These are phyloP conservation scores for Mycena pura DNA, from an alignment of 768 basidiomycete genomes.

Conservation along the genomic window DNA sequence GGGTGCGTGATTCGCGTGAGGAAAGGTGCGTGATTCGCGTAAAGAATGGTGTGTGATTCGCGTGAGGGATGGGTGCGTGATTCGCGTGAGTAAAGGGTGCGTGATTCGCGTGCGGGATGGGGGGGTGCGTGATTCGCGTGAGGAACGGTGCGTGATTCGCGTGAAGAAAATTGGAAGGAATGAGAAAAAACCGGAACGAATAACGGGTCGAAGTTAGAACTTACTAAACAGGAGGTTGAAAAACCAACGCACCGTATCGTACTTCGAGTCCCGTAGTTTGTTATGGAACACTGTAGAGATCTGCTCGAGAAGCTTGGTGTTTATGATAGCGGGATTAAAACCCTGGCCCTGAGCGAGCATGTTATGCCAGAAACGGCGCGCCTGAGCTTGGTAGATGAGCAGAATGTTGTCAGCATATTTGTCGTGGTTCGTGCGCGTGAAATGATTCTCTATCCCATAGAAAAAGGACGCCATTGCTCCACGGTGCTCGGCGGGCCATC, in stretches of 20 bases:
- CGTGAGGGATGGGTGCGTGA: neutral
- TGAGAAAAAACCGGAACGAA: neutral
- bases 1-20: neutral
- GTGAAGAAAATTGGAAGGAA: neutral
- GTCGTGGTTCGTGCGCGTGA: neutral
- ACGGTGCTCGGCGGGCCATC: constrained; percentile 17
- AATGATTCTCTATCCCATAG: constrained; percentile 20
- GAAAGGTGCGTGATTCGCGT: neutral
- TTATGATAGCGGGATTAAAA: neutral
- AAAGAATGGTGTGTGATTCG: too few relatives aligned
- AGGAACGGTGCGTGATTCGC: neutral
- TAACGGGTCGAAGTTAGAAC: neutral
- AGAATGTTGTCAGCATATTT: constrained; percentile 1
- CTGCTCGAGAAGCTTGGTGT: neutral
- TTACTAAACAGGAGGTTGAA: neutral
- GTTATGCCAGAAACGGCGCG: neutral
- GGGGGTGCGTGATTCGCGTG: neutral
- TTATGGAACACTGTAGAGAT: neutral
- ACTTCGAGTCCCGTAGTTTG: neutral
- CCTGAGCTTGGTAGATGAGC: neutral
- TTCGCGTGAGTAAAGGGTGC: neutral
- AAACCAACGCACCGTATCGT: neutral
- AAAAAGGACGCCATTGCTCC: constrained; percentile 15
- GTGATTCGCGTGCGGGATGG: neutral
- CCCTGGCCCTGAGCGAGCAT: neutral